Percentiles rank a stretch among this genome's conserved stretches.
Conservation (phyloP, 208 protist species). For the Acanthamoeba quina region DNA sequence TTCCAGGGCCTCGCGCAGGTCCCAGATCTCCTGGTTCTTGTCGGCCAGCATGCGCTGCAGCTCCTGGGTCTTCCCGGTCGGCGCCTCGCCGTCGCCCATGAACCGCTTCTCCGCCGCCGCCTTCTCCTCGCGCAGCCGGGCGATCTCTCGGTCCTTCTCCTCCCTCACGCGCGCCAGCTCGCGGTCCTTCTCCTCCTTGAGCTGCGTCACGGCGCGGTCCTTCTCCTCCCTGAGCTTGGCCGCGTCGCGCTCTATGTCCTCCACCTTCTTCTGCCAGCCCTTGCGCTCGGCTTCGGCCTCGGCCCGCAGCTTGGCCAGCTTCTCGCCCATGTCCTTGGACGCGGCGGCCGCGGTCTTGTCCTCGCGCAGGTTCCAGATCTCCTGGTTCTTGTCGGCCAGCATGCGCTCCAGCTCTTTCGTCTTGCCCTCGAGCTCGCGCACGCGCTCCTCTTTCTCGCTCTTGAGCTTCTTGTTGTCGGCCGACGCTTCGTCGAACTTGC, state of each 20-base stretch:
- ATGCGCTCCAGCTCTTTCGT: not conserved
- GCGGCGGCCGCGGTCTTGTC: not conserved
- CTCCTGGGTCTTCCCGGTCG: not conserved
- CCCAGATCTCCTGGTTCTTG: slow-evolving; percentile 55
- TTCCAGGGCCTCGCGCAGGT: not conserved
- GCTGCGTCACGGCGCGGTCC: not conserved
- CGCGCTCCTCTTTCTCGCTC: not conserved
- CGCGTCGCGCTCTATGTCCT: slow-evolving; percentile 3
- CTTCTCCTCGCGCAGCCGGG: not conserved
- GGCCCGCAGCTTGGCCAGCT: not conserved
- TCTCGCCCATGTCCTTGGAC: not conserved
- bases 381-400: slow-evolving; percentile 23
- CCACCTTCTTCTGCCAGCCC: not conserved
- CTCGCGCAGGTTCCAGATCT: slow-evolving; percentile 39
- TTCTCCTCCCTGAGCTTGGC: slow-evolving; percentile 13
- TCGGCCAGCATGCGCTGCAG: slow-evolving; percentile 37
- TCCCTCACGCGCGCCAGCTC: not conserved
- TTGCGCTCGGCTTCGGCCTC: not conserved
- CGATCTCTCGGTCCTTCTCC: not conserved
- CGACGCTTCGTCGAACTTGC: not conserved
- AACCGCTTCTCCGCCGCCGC: slow-evolving; percentile 11
- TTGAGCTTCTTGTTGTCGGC: not conserved
- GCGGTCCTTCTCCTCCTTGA: not conserved
- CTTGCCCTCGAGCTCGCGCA: slow-evolving; percentile 22
- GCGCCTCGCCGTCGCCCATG: not conserved